Base-by-base conservation (phyloP, 805 yeast species). In the Wickerhamomyces sydowiorum region DNA sequence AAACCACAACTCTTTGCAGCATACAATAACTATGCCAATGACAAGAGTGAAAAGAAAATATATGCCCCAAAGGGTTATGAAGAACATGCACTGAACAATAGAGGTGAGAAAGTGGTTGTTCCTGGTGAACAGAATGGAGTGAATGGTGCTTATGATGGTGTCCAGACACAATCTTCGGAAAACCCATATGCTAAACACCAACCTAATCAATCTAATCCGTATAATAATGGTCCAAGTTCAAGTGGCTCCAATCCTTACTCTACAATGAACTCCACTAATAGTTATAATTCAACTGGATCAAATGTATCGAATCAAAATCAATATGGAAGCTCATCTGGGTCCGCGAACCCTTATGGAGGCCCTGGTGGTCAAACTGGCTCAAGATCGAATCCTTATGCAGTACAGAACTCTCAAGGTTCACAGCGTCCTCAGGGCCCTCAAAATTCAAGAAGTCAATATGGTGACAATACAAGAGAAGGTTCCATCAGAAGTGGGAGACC, bases 1-100 rank as follows among this genome's bases (percentile, higher is more conserved):
- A 59, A 66, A 45, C 64, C 65, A 47, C 65, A 67, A 48, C 65
- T 69, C 46, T 69, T 76, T 57, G 64, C 69, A 24, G 78, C 78
- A 5, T 76, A 75, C 47, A 64, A 70, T 2, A 64, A 66, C 21
- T 71, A 61, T 53, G 75, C 80, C 6, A 64, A 64, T 43, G 73
- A 70, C 20, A 63, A 60, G 39, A 54, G 59, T 3, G 54, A 57
- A 28, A 60, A 61, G 39, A 59, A 59, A 36, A 57, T 60, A 24
- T 65, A 61, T 44, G 70, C 72, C 2, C 73, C 73, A 15, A 56
- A 60, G 37, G 70, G 70, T 1, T 66, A 66, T 45, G 65, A 62
- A 34, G 49, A 54, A 32, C 50, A 52, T 34, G 62, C 62, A 12
- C 45, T 42, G 9, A 53, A 53, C 10, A 49, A 37, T 14, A 37